These are phyloP conservation scores for Pilobolus umbonatus DNA, from an alignment of 192 early-diverging fungal species.

Conservation along the genomic window DNA sequence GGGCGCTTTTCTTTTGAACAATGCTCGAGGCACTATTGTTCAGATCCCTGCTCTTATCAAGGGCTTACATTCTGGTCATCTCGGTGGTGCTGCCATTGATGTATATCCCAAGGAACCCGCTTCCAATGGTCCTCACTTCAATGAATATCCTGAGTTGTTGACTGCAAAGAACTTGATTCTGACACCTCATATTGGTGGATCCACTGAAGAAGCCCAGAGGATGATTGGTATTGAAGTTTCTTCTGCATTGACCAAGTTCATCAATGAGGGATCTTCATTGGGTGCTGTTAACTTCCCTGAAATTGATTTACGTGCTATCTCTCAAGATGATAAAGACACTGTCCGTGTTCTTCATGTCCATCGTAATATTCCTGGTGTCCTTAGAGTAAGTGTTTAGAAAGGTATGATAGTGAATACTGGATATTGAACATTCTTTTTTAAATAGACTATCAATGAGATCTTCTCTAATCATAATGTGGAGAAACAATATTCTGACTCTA, in stretches of 20 bases:
- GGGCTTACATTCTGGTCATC: conserved; percentile 77
- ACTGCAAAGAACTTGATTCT: conserved; percentile 93
- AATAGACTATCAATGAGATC: conserved; percentile 84
- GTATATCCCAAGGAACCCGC: conserved; percentile 96
- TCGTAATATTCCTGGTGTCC: conserved; percentile 89
- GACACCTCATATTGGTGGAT: conserved; percentile 99
- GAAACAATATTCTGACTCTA: conserved; percentile 96
- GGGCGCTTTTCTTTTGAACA: conserved; percentile 91
- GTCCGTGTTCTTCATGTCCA: conserved; percentile 89
- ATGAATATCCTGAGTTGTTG: conserved; percentile 40
- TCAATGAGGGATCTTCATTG: conserved; percentile 85
- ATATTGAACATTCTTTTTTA: conserved; percentile 1
- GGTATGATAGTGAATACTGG: no score
- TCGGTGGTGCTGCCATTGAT: conserved; percentile 93
- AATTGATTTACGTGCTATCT: conserved; percentile 83
- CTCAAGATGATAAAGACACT: conserved; percentile 63
- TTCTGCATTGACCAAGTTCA: conserved; percentile 75
- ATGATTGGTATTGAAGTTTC: conserved; percentile 97
- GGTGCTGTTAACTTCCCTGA: conserved; percentile 98
- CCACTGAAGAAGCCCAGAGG: conserved; percentile 96
- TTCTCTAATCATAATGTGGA: conserved; percentile 95
- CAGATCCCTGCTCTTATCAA: conserved; percentile 86
- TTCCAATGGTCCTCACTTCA: conserved; percentile 80
- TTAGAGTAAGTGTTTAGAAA: conserved; percentile 67
- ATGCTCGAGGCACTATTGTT: conserved; percentile 93